Evolutionary conservation across 2,329 filamentous ascomycete genomes (phyloP).

Genomic region (Periconia macrospinosa): DNA sequence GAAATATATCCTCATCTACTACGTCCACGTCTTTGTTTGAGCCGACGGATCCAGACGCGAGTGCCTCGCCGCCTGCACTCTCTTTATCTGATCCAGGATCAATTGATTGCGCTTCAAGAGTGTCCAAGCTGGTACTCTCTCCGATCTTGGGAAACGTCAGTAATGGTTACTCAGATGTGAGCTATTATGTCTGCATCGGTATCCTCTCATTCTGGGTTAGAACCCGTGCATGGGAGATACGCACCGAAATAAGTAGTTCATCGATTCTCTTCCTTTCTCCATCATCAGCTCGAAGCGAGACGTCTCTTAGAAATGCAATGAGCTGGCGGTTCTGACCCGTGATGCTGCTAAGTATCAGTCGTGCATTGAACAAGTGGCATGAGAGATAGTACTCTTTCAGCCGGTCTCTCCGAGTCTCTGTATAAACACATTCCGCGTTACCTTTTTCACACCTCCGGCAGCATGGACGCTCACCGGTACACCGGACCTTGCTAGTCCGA

Average conservation of each 20-base stretch:
- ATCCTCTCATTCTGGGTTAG: too few relatives aligned
- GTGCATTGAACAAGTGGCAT: not conserved
- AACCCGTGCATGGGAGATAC: not conserved
- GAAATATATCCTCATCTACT: slow-evolving; percentile 33
- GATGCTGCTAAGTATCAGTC: not conserved
- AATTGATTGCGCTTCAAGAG: not conserved
- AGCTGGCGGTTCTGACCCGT: slow-evolving; percentile 14
- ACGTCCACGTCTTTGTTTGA: slow-evolving; percentile 35
- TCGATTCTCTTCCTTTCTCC: slow-evolving; percentile 12
- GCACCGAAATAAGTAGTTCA: slow-evolving; percentile 11
- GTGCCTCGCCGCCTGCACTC: slow-evolving; percentile 17
- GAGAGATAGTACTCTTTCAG: slow-evolving; percentile 26
- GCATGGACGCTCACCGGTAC: slow-evolving; percentile 33
- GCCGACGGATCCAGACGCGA: slow-evolving; percentile 23
- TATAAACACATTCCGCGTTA: slow-evolving; percentile 32
- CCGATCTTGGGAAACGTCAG: not conserved
- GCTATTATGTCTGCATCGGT: not conserved
- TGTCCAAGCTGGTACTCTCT: not conserved
- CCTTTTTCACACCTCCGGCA: slow-evolving; percentile 36
- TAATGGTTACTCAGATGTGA: not conserved
- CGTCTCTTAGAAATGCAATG: slow-evolving; percentile 17
- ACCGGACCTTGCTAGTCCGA: slow-evolving; percentile 36
- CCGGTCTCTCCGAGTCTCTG: slow-evolving; percentile 35
- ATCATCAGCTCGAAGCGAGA: slow-evolving; percentile 14
- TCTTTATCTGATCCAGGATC: not conserved